These are phyloP conservation scores for Puccinellia tenuiflora DNA, from an alignment of 176 grass and related monocot species.

Conservation along the genomic window DNA sequence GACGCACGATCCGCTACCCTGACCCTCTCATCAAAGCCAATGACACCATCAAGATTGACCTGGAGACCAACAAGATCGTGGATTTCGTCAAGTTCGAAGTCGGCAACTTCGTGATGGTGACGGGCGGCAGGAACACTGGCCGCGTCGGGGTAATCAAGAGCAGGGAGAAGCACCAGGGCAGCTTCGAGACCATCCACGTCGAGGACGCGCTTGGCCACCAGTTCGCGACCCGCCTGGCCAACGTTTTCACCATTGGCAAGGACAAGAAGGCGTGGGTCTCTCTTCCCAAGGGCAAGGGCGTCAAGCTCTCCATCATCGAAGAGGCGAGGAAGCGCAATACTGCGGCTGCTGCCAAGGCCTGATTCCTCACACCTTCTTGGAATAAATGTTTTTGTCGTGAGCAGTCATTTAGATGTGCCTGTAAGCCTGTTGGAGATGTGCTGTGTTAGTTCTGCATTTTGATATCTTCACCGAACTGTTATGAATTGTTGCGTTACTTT, in stretches of 20 bases:
- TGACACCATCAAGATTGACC: constrained; percentile 62
- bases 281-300: constrained; percentile 66
- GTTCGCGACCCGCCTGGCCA: constrained; percentile 46
- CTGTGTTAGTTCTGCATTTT: not conserved
- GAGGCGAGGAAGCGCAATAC: not conserved
- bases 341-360: not conserved
- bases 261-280: constrained; percentile 51
- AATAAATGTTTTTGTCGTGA: not conserved
- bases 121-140: constrained; percentile 58
- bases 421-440: not conserved
- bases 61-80: constrained; percentile 52
- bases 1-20: constrained; percentile 58
- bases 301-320: constrained; percentile 36
- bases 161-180: constrained; percentile 72
- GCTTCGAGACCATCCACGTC: constrained; percentile 60
- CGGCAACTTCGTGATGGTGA: constrained; percentile 57
- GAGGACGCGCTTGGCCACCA: constrained; percentile 57
- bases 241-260: constrained; percentile 70
- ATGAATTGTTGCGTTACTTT: not conserved
- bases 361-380: not conserved
- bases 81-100: constrained; percentile 77
- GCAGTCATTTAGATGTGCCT: not conserved
- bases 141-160: constrained; percentile 61
- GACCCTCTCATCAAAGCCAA: constrained; percentile 67
- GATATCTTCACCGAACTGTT: not conserved